Evolutionary conservation across 192 early-diverging fungal species (phyloP).

Genomic region (Coemansia nantahalensis): DNA sequence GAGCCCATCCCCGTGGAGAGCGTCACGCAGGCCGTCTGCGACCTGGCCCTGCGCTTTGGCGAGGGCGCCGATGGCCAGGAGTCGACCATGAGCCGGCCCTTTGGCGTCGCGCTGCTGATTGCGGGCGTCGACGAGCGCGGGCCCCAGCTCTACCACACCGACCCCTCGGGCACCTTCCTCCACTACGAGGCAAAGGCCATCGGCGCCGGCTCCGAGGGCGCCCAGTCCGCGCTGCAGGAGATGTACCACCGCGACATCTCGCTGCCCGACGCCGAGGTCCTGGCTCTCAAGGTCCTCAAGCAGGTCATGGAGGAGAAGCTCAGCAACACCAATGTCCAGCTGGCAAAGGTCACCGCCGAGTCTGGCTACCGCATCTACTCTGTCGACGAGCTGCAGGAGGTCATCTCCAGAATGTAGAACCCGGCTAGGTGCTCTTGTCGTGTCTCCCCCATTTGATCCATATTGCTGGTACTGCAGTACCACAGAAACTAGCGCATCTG

Average conservation of each 20-base stretch:
- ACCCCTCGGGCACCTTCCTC: slow-evolving; percentile 97
- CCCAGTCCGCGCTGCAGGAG: slow-evolving; percentile 96
- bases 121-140: slow-evolving; percentile 97
- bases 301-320: slow-evolving; percentile 99
- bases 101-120: slow-evolving; percentile 98
- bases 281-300: slow-evolving; percentile 96
- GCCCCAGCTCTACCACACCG: slow-evolving; percentile 96
- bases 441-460: no score
- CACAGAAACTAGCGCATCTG: no score
- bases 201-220: slow-evolving; percentile 98
- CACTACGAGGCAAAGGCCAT: slow-evolving; percentile 98
- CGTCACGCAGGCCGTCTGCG: slow-evolving; percentile 97
- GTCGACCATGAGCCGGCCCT: slow-evolving; percentile 97
- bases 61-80: slow-evolving; percentile 96
- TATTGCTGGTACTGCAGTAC: no score
- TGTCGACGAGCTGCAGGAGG: slow-evolving; percentile 75
- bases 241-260: slow-evolving; percentile 87
- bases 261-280: slow-evolving; percentile 79
- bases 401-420: slow-evolving; percentile 73
- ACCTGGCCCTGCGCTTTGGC: slow-evolving; percentile 95
- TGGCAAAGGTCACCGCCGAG: slow-evolving; percentile 80
- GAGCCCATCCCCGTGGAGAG: slow-evolving; percentile 95
- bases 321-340: slow-evolving; percentile 90
- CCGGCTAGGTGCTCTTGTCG: no score
- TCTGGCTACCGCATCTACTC: slow-evolving; percentile 77